These are phyloP conservation scores for Dryas drummondii DNA, from an alignment of 306 rosid species.

Conservation along the genomic window DNA sequence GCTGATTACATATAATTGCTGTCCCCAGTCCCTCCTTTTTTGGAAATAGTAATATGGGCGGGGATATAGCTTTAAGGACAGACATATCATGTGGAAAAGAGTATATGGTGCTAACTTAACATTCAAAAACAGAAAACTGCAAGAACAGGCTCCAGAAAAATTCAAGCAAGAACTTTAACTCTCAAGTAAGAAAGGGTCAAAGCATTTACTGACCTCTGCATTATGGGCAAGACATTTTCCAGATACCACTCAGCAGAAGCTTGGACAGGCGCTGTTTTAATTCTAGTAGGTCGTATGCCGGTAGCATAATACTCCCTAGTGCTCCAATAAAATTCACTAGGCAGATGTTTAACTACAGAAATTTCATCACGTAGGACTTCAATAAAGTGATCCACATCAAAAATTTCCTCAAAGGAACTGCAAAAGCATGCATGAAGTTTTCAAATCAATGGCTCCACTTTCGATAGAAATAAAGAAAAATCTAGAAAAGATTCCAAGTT, in stretches of 20 bases:
- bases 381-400: slow-evolving; percentile 88
- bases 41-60: not conserved
- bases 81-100: not conserved
- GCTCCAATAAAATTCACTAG: slow-evolving; percentile 81
- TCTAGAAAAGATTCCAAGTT: slow-evolving; percentile 13
- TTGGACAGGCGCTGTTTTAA: slow-evolving; percentile 82
- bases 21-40: not conserved
- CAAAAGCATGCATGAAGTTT: slow-evolving; percentile 19
- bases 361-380: slow-evolving; percentile 70
- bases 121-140: not conserved
- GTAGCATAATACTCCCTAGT: slow-evolving; percentile 80
- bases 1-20: no score
- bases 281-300: slow-evolving; percentile 74
- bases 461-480: not conserved
- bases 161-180: not conserved
- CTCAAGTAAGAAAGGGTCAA: not conserved
- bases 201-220: slow-evolving; percentile 62
- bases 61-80: not conserved
- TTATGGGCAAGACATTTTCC: slow-evolving; percentile 79
- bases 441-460: not conserved
- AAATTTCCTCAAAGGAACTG: slow-evolving; percentile 87
- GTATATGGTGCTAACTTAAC: not conserved
- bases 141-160: slow-evolving; percentile 27
- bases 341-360: slow-evolving; percentile 74
- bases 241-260: slow-evolving; percentile 89